phyloP scores from a whole-genome alignment of 208 protist species.

The Leishmania braziliensis region DNA sequence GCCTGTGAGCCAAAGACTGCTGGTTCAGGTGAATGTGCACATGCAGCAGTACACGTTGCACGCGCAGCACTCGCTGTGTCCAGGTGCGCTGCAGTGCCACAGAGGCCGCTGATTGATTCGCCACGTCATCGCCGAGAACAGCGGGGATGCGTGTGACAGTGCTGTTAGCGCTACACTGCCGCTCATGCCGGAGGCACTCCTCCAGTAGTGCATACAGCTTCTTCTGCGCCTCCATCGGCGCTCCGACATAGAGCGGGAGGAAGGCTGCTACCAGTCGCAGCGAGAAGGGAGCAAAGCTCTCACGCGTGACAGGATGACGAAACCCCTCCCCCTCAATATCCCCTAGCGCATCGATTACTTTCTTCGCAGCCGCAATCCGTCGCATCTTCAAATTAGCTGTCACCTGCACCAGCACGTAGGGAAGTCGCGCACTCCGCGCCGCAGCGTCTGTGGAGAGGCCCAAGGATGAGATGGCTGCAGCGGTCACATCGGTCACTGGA shows the following conservation, averaged over 20 bases:
- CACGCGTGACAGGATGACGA: conserved; percentile 43
- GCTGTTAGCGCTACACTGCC: conserved; percentile 1
- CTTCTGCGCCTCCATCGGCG: conserved; percentile 54
- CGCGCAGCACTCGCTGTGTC: conserved; percentile 41
- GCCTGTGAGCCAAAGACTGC: conserved; percentile 51
- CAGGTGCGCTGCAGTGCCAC: conserved; percentile 27
- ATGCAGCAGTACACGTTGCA: conserved; percentile 64
- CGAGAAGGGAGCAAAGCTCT: conserved; percentile 84
- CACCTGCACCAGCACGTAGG: conserved; percentile 78
- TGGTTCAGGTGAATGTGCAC: conserved; percentile 59
- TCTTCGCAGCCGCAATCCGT: conserved; percentile 49
- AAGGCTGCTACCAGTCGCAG: conserved; percentile 69
- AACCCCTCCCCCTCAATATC: conserved; percentile 70
- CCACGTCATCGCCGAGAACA: neutral
- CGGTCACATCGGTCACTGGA: neutral
- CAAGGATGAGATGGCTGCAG: neutral
- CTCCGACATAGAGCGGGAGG: conserved; percentile 67
- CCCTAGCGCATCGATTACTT: conserved; percentile 65
- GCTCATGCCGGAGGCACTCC: conserved; percentile 43
- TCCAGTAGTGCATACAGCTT: conserved; percentile 59
- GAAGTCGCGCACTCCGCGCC: conserved; percentile 35
- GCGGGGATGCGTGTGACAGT: neutral
- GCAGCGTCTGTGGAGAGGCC: conserved; percentile 21
- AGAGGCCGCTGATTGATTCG: neutral
- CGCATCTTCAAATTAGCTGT: conserved; percentile 76